phyloP scores from a whole-genome alignment of 179 eudicot species.

The Gypsophila paniculata region DNA sequence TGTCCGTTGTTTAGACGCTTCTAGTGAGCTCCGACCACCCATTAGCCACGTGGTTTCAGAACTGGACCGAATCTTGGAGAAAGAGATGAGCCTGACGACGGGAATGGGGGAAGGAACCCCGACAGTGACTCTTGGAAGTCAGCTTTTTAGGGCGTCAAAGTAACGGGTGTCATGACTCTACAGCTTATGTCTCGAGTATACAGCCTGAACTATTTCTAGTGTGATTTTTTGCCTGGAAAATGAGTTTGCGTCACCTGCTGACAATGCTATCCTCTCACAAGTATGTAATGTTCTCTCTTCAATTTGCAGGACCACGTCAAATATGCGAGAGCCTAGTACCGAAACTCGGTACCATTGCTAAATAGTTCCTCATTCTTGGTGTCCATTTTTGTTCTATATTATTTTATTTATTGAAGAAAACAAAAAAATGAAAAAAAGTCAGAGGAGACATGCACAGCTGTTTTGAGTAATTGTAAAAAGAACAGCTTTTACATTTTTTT shows the following conservation, averaged over 20 bases:
- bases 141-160: conserved; percentile 70
- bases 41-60: conserved; percentile 62
- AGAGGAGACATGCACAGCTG: conserved; percentile 44
- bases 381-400: conserved; percentile 26
- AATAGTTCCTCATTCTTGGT: conserved; percentile 27
- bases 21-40: conserved; percentile 67
- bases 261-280: too few species aligned
- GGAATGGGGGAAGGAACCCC: conserved; percentile 96
- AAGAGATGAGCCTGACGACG: conserved; percentile 91
- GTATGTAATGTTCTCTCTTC: too few species aligned
- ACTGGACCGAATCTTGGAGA: conserved; percentile 83
- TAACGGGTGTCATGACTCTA: conserved; percentile 20
- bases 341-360: conserved; percentile 9
- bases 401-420: conserved; percentile 24
- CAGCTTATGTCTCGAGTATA: background rate
- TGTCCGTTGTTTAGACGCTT: conserved; percentile 62
- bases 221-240: conserved; percentile 19
- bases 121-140: conserved; percentile 91
- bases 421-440: conserved; percentile 13
- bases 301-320: too few species aligned
- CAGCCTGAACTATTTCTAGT: conserved; percentile 26
- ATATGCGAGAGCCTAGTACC: too few species aligned
- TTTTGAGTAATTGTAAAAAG: conserved; percentile 77
- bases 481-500: conserved; percentile 49
- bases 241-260: too few species aligned